phyloP scores from a whole-genome alignment of 2,329 filamentous ascomycete genomes.

The Claviceps pusilla region DNA sequence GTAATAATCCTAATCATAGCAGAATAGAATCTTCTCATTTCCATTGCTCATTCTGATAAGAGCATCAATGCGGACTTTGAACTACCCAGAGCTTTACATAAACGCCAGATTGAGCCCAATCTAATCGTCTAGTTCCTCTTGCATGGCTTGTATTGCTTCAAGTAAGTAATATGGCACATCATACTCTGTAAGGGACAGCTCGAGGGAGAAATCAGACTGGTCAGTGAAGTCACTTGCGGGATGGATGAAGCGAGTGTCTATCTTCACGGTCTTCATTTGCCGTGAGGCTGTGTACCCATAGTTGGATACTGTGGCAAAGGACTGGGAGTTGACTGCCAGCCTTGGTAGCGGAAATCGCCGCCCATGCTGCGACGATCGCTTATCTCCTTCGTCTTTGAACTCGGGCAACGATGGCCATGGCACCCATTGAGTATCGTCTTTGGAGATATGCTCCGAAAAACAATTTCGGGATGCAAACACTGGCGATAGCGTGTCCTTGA shows the following conservation, averaged over 20 bases:
- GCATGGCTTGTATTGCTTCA: conserved; percentile 1
- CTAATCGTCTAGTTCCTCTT: conserved; percentile 5
- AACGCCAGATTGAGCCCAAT: not conserved
- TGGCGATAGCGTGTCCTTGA: conserved; percentile 17
- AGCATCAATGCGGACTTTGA: not conserved
- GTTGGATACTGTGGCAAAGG: conserved; percentile 4
- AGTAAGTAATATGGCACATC: conserved; percentile 6
- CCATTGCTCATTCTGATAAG: not conserved
- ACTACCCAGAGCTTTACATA: not conserved
- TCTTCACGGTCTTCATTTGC: conserved; percentile 14
- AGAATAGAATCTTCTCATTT: not conserved
- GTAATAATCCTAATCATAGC: not conserved
- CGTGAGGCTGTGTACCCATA: conserved; percentile 13
- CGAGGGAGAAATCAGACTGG: not conserved
- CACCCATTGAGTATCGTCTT: conserved; percentile 7
- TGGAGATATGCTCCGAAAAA: conserved; percentile 15
- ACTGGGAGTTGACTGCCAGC: conserved; percentile 9
- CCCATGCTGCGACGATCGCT: conserved; percentile 10
- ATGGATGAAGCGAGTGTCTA: conserved; percentile 9
- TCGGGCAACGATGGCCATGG: conserved; percentile 22
- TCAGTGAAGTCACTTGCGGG: not conserved
- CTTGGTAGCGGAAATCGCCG: conserved; percentile 21
- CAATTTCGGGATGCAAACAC: conserved; percentile 19
- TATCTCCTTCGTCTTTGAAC: conserved; percentile 22
- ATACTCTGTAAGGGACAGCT: conserved; percentile 1